Evolutionary conservation across 2,329 filamentous ascomycete genomes (phyloP), one percentile per base, ranked within the genome.

Genomic region (Nothopassalora personata): DNA sequence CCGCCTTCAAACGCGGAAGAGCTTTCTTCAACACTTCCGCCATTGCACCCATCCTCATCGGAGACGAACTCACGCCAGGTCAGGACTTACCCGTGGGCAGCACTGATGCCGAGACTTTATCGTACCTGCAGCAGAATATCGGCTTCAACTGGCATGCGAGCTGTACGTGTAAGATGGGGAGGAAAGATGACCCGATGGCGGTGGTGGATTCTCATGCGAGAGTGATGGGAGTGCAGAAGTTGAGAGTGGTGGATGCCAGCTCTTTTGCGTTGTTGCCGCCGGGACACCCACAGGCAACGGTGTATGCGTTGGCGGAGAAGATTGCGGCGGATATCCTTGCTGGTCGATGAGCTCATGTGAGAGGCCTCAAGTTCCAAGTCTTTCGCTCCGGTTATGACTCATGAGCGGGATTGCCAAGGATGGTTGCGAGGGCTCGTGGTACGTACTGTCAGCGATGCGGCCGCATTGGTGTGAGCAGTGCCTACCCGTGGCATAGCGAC

Each of bases 1-100:
- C 69, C 1, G 64, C 65, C 3, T 71, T 68, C 63, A 71, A 70
- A 28, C 60, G 77, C 6, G 54, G 56, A 3, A 69, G 74, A 6
- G 49, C 71, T 30, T 56, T 69, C 2, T 72, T 70, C 52, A 57
- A 57, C 0, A 64, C 69, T 0, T 46, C 60, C 0, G 67, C 63
- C 1, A 67, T 75, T 53, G 53, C 66, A 31, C 55, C 59, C 0
- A 63, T 71, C 5, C 60, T 61, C 0, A 62, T 70, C 1, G 60
- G 66, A 1, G 54, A 52, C 15, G 61, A 64, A 54, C 34, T 36
- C 55, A 54, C 58, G 27, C 64, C 64, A 3, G 64, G 60, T 43
- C 9, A 58, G 8, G 56, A 58, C 6, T 60, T 66, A 5, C 46
- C 46, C 6, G 46, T 23, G 11, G 46, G 46, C 8, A 58, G 55